A percentile compares a stretch with the other conserved stretches of the same genome.
Conservation (phyloP, 371 early-diverging fungal species). For the Circinella umbellata region DNA sequence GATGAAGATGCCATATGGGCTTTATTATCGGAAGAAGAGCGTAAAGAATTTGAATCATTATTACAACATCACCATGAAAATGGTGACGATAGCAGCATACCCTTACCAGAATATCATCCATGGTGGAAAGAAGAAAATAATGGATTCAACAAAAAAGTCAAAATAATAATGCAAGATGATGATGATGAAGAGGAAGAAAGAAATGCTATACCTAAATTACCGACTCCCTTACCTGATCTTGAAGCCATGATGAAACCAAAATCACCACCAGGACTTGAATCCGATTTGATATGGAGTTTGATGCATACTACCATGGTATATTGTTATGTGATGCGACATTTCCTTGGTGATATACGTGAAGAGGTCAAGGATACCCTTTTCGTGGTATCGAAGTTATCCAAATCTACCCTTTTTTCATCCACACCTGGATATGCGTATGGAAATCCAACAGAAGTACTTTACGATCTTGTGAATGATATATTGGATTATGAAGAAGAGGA, state of each 20-base stretch:
- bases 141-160: neutral
- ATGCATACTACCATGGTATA: slow-evolving; percentile 35
- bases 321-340: slow-evolving; percentile 44
- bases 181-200: neutral
- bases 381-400: slow-evolving; percentile 21
- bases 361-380: slow-evolving; percentile 23
- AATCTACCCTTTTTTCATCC: slow-evolving; percentile 24
- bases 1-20: slow-evolving; percentile 57
- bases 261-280: slow-evolving; percentile 17
- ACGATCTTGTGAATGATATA: slow-evolving; percentile 5
- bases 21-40: slow-evolving; percentile 58
- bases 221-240: slow-evolving; percentile 26
- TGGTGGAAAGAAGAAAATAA: slow-evolving; percentile 39
- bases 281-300: slow-evolving; percentile 33
- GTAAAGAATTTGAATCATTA: slow-evolving; percentile 52
- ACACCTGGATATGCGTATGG: slow-evolving; percentile 25
- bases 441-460: slow-evolving; percentile 20
- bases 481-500: neutral
- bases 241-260: slow-evolving; percentile 20
- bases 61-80: slow-evolving; percentile 6
- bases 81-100: neutral
- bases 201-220: slow-evolving; percentile 13
- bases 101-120: slow-evolving; percentile 34
- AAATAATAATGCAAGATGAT: slow-evolving; percentile 14
- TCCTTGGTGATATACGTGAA: slow-evolving; percentile 35